phyloP scores from a whole-genome alignment of 305 asterid species.

The Fraxinus floribunda region DNA sequence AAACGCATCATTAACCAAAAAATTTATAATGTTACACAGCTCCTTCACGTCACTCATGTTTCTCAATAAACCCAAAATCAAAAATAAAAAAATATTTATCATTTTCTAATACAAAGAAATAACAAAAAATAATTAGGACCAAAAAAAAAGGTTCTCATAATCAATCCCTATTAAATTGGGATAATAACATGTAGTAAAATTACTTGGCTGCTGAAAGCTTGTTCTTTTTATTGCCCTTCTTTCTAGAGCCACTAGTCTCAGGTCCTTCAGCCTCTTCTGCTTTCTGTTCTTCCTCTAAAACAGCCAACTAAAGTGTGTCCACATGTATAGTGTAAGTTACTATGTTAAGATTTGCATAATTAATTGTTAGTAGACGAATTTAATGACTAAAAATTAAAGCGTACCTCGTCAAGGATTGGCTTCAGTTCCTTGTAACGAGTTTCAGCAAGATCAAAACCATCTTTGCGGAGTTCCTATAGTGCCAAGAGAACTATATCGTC shows the following conservation, averaged over 20 bases:
- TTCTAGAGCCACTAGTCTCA: conserved; percentile 59
- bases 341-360: background rate
- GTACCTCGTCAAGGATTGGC: conserved; percentile 96
- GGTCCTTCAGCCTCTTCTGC: conserved; percentile 84
- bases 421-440: conserved; percentile 88
- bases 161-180: background rate
- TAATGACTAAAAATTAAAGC: background rate
- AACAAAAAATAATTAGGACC: background rate
- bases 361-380: background rate
- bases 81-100: background rate
- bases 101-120: background rate
- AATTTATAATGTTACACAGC: background rate
- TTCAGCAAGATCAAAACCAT: conserved; percentile 95
- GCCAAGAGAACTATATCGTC: conserved; percentile 10
- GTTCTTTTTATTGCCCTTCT: conserved; percentile 57
- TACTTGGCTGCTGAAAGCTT: conserved; percentile 54
- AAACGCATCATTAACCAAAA: background rate
- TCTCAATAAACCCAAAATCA: background rate
- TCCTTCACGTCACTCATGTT: background rate
- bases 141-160: background rate
- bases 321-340: background rate
- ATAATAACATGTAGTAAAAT: background rate
- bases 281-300: conserved; percentile 90
- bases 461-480: conserved; percentile 82
- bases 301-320: conserved; percentile 56